phyloP scores from a whole-genome alignment of 2,329 filamentous ascomycete genomes.

The Botryotinia globosa region DNA sequence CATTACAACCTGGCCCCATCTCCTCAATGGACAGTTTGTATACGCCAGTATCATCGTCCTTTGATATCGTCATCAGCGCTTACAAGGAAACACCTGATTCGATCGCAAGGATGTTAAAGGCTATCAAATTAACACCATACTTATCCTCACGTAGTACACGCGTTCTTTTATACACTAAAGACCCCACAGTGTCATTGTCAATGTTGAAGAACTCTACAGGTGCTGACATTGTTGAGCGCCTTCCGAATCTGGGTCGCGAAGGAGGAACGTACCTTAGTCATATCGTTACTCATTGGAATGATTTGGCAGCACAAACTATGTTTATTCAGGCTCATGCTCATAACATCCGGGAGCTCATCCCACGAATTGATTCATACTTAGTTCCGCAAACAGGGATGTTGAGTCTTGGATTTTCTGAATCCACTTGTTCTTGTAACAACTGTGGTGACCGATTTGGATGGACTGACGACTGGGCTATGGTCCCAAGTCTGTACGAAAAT shows the following conservation, averaged over 20 bases:
- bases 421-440: conserved; percentile 41
- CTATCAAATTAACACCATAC: conserved; percentile 29
- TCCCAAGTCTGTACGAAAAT: conserved; percentile 40
- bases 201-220: conserved; percentile 27
- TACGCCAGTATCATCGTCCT: conserved; percentile 20
- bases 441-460: conserved; percentile 45
- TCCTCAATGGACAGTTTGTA: conserved; percentile 27
- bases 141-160: conserved; percentile 26
- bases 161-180: conserved; percentile 35
- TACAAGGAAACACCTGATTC: conserved; percentile 31
- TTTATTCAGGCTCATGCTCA: conserved; percentile 49
- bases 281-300: conserved; percentile 45
- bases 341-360: conserved; percentile 41
- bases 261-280: conserved; percentile 49
- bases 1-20: conserved; percentile 6
- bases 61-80: conserved; percentile 35
- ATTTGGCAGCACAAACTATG: conserved; percentile 46
- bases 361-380: conserved; percentile 44
- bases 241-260: conserved; percentile 46
- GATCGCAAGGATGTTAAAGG: conserved; percentile 27
- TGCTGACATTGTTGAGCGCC: conserved; percentile 30
- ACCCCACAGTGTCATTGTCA: conserved; percentile 23
- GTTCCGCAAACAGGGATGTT: conserved; percentile 46
- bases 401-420: conserved; percentile 42
- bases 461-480: conserved; percentile 40